Conservation (phyloP, 2,329 filamentous ascomycete species). For the Huntiella moniliformis region DNA sequence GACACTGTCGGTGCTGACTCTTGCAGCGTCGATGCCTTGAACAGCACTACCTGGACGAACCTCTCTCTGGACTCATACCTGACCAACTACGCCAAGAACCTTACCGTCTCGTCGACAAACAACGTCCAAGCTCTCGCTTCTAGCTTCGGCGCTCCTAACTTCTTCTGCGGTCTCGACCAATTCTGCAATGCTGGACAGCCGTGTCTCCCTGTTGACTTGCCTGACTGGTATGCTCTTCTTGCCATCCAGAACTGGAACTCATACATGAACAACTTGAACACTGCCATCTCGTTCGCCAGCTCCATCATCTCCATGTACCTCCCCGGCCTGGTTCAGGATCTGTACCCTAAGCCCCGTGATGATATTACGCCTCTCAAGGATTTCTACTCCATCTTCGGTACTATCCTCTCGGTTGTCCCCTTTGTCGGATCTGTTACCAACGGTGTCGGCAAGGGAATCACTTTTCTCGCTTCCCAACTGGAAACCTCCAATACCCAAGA, state of each 20-base stretch:
- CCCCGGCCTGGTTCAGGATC: constrained; percentile 11
- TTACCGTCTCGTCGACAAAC: constrained; percentile 2
- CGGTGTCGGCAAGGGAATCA: constrained; percentile 1
- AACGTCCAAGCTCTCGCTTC: constrained; percentile 11
- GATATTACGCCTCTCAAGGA: constrained; percentile 9
- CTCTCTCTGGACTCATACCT: constrained; percentile 7
- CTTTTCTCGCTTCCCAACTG: background rate
- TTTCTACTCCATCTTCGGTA: constrained; percentile 10
- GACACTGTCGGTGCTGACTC: background rate
- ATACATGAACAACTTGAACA: constrained; percentile 13
- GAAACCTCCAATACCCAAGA: constrained; percentile 1
- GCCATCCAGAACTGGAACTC: constrained; percentile 13
- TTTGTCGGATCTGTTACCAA: constrained; percentile 8
- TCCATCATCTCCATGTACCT: constrained; percentile 12
- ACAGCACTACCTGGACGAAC: constrained; percentile 1
- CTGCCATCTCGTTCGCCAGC: constrained; percentile 12
- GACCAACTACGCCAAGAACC: constrained; percentile 8
- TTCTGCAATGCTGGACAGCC: constrained; percentile 13
- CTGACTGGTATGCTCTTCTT: constrained; percentile 12
- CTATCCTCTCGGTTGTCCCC: constrained; percentile 9
- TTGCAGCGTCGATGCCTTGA: background rate
- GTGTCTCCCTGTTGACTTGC: constrained; percentile 11
- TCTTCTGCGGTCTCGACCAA: constrained; percentile 12
- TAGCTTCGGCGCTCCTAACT: constrained; percentile 12
- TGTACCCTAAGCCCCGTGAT: constrained; percentile 11